Evolutionary conservation across 768 basidiomycete genomes (phyloP), one percentile per base, ranked within the genome.

Genomic region (Amanita inopinata): DNA sequence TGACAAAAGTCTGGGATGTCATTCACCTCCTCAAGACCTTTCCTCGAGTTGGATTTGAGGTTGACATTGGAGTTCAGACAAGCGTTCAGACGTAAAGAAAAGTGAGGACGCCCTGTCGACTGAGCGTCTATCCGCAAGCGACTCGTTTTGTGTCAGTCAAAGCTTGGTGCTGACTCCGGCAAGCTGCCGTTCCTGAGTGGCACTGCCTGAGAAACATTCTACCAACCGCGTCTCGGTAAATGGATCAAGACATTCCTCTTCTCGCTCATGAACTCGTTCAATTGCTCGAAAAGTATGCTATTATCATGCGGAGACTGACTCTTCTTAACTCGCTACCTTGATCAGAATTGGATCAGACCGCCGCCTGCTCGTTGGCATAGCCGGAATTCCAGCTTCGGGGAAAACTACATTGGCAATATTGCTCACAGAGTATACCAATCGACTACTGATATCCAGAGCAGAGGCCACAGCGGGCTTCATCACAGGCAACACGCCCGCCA

Each of bases 371-470:
- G 71, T 89, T 24, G 88, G 83, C 25, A 70, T 89, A 45, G 65
- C 78, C 27, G 87, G 87, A 5, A 73, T 83, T 12, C 92, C 93
- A 3, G 93, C 86, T 1, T 83, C 84, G 0, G 90, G 92, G 12
- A 96, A 96, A 66, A 82, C 87, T 0, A 78, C 84, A 0, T 66
- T 93, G 22, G 75, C 89, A 9, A 61, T 63, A 42, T 67, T 73
- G 5, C 56, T 94, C 30, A 67, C 76, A 2, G 56, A 70, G 14
- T 59, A 64, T 23, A 54, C 75, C 47, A 87, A 89, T 52, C 43
- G 53, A 0, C 51, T 73, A 17, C 61, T 72, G 39, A 47, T 22
- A 23, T 36, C 41, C 25, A 34, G 9, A 15, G 32, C 34, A n/a
- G 10, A 25, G 22, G 24, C 30, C 25, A 33, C 44, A 15, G 40